Evolutionary conservation across 2,329 filamentous ascomycete species (phyloP), one percentile per base, ranked within the genome.

Genomic region (Pestalotiopsis sp.): DNA sequence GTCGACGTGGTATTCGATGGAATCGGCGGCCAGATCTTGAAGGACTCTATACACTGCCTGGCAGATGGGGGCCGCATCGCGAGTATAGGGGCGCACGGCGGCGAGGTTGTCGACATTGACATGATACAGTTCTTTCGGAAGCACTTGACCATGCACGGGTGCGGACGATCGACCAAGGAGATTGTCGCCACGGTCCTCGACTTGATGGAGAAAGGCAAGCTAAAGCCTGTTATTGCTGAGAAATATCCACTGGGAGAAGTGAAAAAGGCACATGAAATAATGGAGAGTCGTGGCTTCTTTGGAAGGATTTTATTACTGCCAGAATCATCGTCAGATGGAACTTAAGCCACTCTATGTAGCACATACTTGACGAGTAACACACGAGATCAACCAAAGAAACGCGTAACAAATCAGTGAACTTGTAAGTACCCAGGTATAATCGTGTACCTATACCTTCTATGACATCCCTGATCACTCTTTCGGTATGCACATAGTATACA

Each of bases 111-210:
- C 6, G 64, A 66, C 27, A n/a, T 66, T 20, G 64, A 66, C 27
- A 66, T 66, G 64, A 66, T 66, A 25, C 36, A 57, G 64, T 59
- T 66, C 52, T 66, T 66, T 27, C 64, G 64, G 25, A 66, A 59
- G 27, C 64, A 66, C 36, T 49, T 66, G 14, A 66, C 64, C 45
- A 57, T 66, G 45, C 36, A 66, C 23, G 64, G 64, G 9, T 66
- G 64, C 39, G 64, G 64, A 14, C 64, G 64, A n/a, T 66, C 64
- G 45, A 66, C 64, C 14, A 57, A 41, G 64, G 64, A 58, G 64
- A 66, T 58, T 39, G 20, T 45, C 2, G 23, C 49, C 4, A 66
- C 3, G 17, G 64, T 66, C 11, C 64, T 66, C n/a, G 64, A 45
- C 20, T 45, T 66, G 64, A 66, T 66, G 64, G 45, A n/a, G 2